Evolutionary conservation across 495 filamentous ascomycete species (phyloP).

Genomic region (Penicillium antarcticum): DNA sequence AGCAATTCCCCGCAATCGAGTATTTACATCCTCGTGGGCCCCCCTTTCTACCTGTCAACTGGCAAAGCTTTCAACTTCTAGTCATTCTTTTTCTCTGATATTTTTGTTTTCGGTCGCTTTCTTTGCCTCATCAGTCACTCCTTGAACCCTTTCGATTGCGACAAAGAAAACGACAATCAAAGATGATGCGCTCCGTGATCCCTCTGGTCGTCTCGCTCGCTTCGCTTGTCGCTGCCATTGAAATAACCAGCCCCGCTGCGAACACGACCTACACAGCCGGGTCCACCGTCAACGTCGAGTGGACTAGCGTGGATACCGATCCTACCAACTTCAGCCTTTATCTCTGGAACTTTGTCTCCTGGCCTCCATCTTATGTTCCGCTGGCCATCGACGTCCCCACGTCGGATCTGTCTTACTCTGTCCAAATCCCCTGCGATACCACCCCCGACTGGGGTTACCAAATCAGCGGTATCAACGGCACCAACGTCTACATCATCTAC

Average conservation of each 20-base stretch:
- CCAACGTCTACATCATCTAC: slow-evolving; percentile 48
- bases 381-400: slow-evolving; percentile 35
- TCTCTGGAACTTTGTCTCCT: slow-evolving; percentile 49
- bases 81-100: no score
- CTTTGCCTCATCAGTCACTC: no score
- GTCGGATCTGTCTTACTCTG: slow-evolving; percentile 17
- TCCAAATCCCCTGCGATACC: slow-evolving; percentile 41
- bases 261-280: slow-evolving; percentile 37
- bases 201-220: neutral
- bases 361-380: slow-evolving; percentile 40
- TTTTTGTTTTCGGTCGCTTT: no score
- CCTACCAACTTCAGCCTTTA: slow-evolving; percentile 40
- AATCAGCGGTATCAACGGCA: slow-evolving; percentile 48
- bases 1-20: no score
- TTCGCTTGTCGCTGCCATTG: slow-evolving; percentile 16
- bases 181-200: no score
- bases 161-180: no score
- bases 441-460: slow-evolving; percentile 41
- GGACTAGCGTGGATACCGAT: slow-evolving; percentile 46
- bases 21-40: no score
- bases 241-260: slow-evolving; percentile 18
- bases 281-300: slow-evolving; percentile 28
- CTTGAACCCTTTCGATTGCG: no score
- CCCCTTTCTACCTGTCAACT: no score
- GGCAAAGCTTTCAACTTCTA: no score